Percentiles rank a stretch among this genome's conserved stretches.
These are phyloP conservation scores for Gynandropsis gynandra DNA, from an alignment of 345 rosid genomes.

Conservation along the genomic window DNA sequence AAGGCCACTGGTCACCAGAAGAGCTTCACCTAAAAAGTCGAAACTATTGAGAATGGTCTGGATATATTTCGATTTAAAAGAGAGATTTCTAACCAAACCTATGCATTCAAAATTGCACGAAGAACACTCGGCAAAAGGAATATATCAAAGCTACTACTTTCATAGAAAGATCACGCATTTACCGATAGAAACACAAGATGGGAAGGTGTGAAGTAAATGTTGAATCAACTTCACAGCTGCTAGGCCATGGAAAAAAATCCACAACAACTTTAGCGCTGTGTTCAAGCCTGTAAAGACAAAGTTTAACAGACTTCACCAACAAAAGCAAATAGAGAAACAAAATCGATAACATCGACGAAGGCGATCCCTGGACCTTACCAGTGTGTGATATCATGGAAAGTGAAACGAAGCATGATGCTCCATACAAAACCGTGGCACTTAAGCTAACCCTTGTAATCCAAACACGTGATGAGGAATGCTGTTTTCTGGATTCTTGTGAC, in stretches of 20 bases:
- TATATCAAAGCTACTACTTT: slow-evolving; percentile 4
- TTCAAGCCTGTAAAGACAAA: slow-evolving; percentile 45
- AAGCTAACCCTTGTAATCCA: slow-evolving; percentile 42
- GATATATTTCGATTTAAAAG: background rate
- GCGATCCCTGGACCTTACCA: slow-evolving; percentile 30
- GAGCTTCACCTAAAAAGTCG: slow-evolving; percentile 65
- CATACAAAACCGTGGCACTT: slow-evolving; percentile 38
- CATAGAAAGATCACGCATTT: slow-evolving; percentile 10
- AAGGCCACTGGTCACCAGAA: slow-evolving; percentile 73
- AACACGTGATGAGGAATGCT: slow-evolving; percentile 22
- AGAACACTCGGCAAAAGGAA: background rate
- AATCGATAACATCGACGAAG: background rate
- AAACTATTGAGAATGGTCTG: background rate
- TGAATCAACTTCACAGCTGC: slow-evolving; percentile 58
- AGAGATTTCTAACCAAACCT: background rate
- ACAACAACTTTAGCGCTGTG: slow-evolving; percentile 41
- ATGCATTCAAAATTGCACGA: slow-evolving; percentile 3
- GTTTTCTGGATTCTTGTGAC: slow-evolving; percentile 21
- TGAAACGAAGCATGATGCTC: slow-evolving; percentile 42
- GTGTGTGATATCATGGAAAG: slow-evolving; percentile 45
- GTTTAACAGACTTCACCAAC: slow-evolving; percentile 3
- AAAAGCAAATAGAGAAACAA: background rate
- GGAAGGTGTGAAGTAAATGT: slow-evolving; percentile 64
- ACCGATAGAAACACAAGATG: slow-evolving; percentile 90
- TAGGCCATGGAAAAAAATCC: slow-evolving; percentile 76